Evolutionary conservation across 345 rosid genomes (phyloP), one percentile per base, ranked within the genome.

Genomic region (Sonneratia caseolaris): DNA sequence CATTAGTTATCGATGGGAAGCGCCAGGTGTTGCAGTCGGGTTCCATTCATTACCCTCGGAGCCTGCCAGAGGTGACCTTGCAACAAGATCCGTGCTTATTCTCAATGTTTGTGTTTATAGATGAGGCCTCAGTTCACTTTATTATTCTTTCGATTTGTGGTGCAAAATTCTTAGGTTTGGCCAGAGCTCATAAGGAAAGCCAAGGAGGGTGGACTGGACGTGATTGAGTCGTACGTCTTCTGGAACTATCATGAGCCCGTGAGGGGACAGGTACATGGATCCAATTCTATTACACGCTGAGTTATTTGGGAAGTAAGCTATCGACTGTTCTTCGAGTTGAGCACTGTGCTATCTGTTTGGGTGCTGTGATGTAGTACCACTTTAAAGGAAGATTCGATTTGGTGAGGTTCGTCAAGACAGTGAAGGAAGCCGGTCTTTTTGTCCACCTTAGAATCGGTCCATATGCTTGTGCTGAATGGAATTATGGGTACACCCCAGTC

Each of bases 391-490:
- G 92, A 76, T 88, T 84, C 70, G 92, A 88, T 78, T 77, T 88
- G 47, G 90, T 86, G 45, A 82, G 70, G 82, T 88, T 86, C 32
- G 80, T 88, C 57, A 88, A 83, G 77, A 78, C 82, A 36, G 84
- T 86, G 43, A 79, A 84, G 70, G 83, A 88, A 77, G 92, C 89
- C 42, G 92, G 90, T 68, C 88, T 88, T 70, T 55, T 81, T 22
- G 86, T 86, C 77, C 92, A 86, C 75, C 67, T 88, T 81, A 81
- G 92, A 80, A 86, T 88, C 67, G 92, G 92, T 0, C 92, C 90
- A n/a, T 88, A 88, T 80, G 92, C 80, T 37, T 86, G 92, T 75
- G 92, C 92, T 40, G 92, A 88, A 81, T 88, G 92, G 92, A 88
- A 86, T 66, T 88, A 83, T 38, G 90, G 92, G 92, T 88, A 19